phyloP scores from a whole-genome alignment of 2,329 filamentous ascomycete genomes.

The Monilinia polystroma region DNA sequence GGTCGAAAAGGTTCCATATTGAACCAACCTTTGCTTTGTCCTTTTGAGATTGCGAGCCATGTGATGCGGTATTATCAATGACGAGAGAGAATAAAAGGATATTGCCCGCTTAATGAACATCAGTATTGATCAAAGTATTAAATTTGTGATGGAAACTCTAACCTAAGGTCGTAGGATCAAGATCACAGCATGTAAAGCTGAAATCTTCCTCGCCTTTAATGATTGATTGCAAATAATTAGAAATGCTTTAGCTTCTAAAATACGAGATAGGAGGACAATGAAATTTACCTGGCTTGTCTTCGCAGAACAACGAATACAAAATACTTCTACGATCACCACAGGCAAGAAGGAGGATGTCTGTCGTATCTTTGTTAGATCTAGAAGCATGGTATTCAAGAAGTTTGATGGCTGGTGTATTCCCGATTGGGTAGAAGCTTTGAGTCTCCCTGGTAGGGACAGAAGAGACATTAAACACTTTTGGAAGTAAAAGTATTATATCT shows the following conservation, averaged over 20 bases:
- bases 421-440: not conserved
- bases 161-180: conserved; percentile 4
- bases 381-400: conserved; percentile 9
- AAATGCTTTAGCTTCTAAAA: not conserved
- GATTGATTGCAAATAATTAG: not conserved
- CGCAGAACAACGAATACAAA: conserved; percentile 20
- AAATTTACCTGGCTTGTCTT: conserved; percentile 20
- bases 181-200: not conserved
- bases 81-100: conserved; percentile 3
- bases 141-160: not conserved
- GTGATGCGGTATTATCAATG: not conserved
- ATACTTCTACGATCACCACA: conserved; percentile 22
- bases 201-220: not conserved
- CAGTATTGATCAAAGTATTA: not conserved
- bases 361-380: not conserved
- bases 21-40: not conserved
- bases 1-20: conserved; percentile 7
- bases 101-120: not conserved
- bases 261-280: not conserved
- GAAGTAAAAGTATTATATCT: not conserved
- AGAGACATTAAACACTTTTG: conserved; percentile 1
- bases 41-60: not conserved
- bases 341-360: conserved; percentile 19
- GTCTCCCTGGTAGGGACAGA: not conserved
- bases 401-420: not conserved